These are phyloP conservation scores for Alternaria viburni DNA, from an alignment of 2,329 filamentous ascomycete genomes.

Conservation along the genomic window DNA sequence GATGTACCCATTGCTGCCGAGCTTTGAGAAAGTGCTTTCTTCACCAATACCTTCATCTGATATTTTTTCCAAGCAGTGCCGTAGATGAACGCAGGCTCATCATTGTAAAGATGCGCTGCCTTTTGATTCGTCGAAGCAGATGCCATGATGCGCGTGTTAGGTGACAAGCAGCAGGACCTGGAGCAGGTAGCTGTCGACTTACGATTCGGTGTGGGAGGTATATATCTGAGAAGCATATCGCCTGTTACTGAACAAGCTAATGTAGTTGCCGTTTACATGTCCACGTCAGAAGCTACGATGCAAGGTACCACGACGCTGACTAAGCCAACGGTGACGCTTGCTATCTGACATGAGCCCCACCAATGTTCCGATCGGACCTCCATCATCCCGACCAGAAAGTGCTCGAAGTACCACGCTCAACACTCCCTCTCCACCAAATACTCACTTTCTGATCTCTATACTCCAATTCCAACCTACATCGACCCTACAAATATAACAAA, in stretches of 20 bases:
- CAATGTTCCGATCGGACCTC: slow-evolving; percentile 19
- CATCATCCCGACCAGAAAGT: slow-evolving; percentile 18
- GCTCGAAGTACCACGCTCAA: slow-evolving; percentile 7
- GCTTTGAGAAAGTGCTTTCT: too few species aligned
- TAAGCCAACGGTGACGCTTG: slow-evolving; percentile 12
- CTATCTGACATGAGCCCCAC: slow-evolving; percentile 14
- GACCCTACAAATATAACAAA: not conserved
- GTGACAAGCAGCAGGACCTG: not conserved
- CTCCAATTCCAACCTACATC: not conserved
- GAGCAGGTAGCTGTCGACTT: too few species aligned
- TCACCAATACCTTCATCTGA: slow-evolving; percentile 18
- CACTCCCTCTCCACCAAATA: not conserved
- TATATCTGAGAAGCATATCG: not conserved
- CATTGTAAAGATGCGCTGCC: slow-evolving; percentile 23
- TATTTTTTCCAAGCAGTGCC: slow-evolving; percentile 88
- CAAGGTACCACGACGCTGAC: slow-evolving; percentile 6
- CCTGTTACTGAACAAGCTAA: too few species aligned
- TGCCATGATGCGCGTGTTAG: slow-evolving; percentile 22
- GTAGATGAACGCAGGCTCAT: slow-evolving; percentile 63
- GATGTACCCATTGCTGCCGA: too few species aligned
- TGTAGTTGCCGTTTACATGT: not conserved
- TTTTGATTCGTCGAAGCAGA: slow-evolving; percentile 12
- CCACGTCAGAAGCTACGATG: not conserved
- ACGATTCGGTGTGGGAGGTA: not conserved
- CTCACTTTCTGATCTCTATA: not conserved